Evolutionary conservation across 352 stramenopile genomes (phyloP).

Genomic region (Pythium oligandrum): DNA sequence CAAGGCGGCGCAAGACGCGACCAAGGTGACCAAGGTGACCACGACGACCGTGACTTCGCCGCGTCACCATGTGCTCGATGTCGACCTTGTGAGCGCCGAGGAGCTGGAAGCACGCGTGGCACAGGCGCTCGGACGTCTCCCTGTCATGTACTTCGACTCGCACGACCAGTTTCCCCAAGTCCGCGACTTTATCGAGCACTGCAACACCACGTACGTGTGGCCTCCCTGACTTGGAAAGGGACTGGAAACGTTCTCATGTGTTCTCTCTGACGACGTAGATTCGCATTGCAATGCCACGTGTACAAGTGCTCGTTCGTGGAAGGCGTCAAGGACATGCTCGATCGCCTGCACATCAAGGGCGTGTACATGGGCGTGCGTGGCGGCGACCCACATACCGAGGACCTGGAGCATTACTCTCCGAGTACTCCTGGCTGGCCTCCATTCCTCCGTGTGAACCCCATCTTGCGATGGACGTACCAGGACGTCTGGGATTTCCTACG

Average conservation of each 20-base stretch:
- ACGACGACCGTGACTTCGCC: slow-evolving; percentile 55
- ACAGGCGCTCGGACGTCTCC: slow-evolving; percentile 43
- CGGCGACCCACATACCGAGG: slow-evolving; percentile 91
- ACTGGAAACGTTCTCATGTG: too few species aligned
- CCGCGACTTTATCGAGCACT: slow-evolving; percentile 82
- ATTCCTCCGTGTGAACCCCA: slow-evolving; percentile 98
- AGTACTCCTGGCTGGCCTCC: slow-evolving; percentile 90
- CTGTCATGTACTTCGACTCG: slow-evolving; percentile 96
- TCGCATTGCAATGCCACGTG: slow-evolving; percentile 57
- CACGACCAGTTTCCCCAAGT: slow-evolving; percentile 93
- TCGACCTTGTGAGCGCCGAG: slow-evolving; percentile 37
- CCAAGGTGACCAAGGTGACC: slow-evolving; percentile 3
- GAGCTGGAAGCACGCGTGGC: slow-evolving; percentile 50
- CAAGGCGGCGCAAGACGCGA: slow-evolving; percentile 11
- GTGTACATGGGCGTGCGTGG: slow-evolving; percentile 89
- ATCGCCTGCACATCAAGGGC: slow-evolving; percentile 81
- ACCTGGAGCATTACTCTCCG: slow-evolving; percentile 81
- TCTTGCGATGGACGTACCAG: slow-evolving; percentile 95
- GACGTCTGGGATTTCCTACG: slow-evolving; percentile 93
- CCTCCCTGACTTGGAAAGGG: too few species aligned
- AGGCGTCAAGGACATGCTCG: slow-evolving; percentile 89
- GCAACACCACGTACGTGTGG: slow-evolving; percentile 37
- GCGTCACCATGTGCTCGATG: slow-evolving; percentile 47
- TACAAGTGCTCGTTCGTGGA: slow-evolving; percentile 91
- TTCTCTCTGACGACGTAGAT: slow-evolving; percentile 15